Evolutionary conservation across 371 early-diverging fungal genomes (phyloP), one percentile per base, ranked within the genome.

Genomic region (Mortierella sp.): DNA sequence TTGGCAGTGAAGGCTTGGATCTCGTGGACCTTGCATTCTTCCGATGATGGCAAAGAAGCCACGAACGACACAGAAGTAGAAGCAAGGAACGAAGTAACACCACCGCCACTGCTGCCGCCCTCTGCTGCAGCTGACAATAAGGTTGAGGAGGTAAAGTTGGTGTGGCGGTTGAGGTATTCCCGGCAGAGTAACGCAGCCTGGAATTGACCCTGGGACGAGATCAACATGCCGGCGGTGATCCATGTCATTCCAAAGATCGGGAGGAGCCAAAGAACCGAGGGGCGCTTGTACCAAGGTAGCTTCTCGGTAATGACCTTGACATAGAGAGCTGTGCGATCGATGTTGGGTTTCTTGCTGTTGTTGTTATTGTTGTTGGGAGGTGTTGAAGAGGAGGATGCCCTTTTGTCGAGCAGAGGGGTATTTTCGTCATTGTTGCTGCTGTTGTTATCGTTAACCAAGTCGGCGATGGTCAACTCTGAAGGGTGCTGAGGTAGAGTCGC

Each of bases 1-100:
- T 80, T 76, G 54, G 85, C 85, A 11, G 81, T 78, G 69, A 73
- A 84, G 16, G 85, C 80, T 48, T 80, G 75, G 43, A 84, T 78
- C 78, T 84, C 85, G 28, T 81, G 76, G 5, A 54, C 34, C 13
- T 73, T 13, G 31, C 83, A 83, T 16, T 74, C 80, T 0, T 26
- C 51, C 8, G 54, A 64, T 13, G 83, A 78, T 51, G 73, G 48
- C 31, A 69, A 4, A 19, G 74, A 37, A 59, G 55, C 34, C 57
- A 50, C 53, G 26, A 37, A 14, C 21, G 31, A 61, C 13, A 31
- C 13, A 19, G 74, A 24, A 46, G 55, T 21, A 6, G 46, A 50
- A 24, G 55, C 55, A 26, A 64, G 9, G 61, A 74, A 40, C 21
- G 43, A 50, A 9, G 54, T 53, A 34, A 73, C 16, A 11, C 78